These are phyloP conservation scores for Candida xiaguanensis DNA, from an alignment of 805 yeast genomes.

Conservation along the genomic window DNA sequence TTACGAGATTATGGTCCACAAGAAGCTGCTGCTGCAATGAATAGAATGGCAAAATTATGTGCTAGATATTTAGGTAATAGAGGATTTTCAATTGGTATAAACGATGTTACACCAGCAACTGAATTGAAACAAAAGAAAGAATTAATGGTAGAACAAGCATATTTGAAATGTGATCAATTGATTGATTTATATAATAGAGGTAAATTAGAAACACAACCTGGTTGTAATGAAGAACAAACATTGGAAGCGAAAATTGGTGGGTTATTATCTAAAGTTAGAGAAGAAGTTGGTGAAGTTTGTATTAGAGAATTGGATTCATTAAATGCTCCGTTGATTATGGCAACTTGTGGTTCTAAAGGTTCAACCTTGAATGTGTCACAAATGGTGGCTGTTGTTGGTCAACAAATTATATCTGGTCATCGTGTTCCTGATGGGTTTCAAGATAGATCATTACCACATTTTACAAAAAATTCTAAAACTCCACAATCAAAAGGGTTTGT, in stretches of 20 bases:
- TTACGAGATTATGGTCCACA: constrained; percentile 95
- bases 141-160: constrained; percentile 84
- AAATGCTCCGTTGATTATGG: constrained; percentile 97
- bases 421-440: constrained; percentile 99
- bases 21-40: constrained; percentile 95
- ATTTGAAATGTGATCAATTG: constrained; percentile 84
- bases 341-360: constrained; percentile 98
- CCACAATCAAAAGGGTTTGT: constrained; percentile 99
- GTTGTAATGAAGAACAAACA: constrained; percentile 98
- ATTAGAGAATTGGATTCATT: constrained; percentile 83
- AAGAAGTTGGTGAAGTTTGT: constrained; percentile 98
- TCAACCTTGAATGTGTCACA: constrained; percentile 97
- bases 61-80: constrained; percentile 92
- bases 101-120: constrained; percentile 91
- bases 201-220: constrained; percentile 95
- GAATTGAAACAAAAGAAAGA: constrained; percentile 78
- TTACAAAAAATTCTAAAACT: constrained; percentile 90
- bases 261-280: constrained; percentile 91
- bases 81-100: constrained; percentile 96
- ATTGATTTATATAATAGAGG: constrained; percentile 78
- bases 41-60: constrained; percentile 98
- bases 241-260: constrained; percentile 98
- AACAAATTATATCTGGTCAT: constrained; percentile 96
- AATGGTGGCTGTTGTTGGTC: constrained; percentile 99
- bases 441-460: constrained; percentile 96